A percentile compares a stretch with the other conserved stretches of the same genome.
phyloP scores from a whole-genome alignment of 768 basidiomycete species.

The Agaricus bisporus region DNA sequence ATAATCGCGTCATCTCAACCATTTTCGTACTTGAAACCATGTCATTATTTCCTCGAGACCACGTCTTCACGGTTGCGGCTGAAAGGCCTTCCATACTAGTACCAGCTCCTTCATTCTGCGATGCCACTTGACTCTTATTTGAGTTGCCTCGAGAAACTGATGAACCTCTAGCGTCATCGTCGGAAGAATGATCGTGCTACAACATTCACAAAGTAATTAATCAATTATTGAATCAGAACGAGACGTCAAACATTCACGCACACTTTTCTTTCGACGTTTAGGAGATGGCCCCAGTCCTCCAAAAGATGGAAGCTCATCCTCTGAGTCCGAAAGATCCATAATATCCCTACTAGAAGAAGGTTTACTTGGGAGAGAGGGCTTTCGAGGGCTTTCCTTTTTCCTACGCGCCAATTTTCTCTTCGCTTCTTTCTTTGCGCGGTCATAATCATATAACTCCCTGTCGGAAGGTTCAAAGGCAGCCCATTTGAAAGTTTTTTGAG shows the following conservation, averaged over 20 bases:
- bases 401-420: constrained; percentile 16
- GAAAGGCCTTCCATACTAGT: constrained; percentile 26
- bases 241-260: constrained; percentile 15
- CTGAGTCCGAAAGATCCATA: constrained; percentile 31
- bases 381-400: constrained; percentile 18
- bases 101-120: constrained; percentile 11
- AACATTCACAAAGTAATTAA: neutral
- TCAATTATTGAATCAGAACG: constrained; percentile 10
- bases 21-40: constrained; percentile 68
- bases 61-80: constrained; percentile 41
- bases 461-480: constrained; percentile 64
- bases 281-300: constrained; percentile 16
- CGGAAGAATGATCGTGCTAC: neutral
- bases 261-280: constrained; percentile 2
- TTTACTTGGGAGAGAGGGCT: constrained; percentile 21
- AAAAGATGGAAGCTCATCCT: constrained; percentile 50
- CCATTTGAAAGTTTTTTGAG: constrained; percentile 50
- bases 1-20: constrained; percentile 44
- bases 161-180: neutral
- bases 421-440: constrained; percentile 26
- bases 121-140: constrained; percentile 17
- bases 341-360: constrained; percentile 17
- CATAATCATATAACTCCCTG: constrained; percentile 43
- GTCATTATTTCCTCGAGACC: constrained; percentile 55
- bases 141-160: constrained; percentile 10